Evolutionary conservation across 2,329 filamentous ascomycete genomes (phyloP), one percentile per base, ranked within the genome.

Genomic region (Cladosporium velox): DNA sequence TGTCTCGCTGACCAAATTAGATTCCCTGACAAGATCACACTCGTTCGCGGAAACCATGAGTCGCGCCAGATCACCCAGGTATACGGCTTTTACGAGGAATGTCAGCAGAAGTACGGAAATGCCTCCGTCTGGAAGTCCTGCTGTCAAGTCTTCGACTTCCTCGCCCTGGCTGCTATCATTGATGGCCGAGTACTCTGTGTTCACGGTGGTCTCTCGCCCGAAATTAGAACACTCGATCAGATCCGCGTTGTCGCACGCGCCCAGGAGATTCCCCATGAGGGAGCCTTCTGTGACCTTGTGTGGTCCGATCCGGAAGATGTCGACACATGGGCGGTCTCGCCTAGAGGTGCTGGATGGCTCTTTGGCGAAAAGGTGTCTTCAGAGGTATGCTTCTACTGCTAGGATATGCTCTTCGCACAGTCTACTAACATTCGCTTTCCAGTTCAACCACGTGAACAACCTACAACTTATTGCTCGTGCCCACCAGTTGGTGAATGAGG

Each of bases 71-170:
- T 92, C 72, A 92, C 90, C 15, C 89, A 91, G 75, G 90, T 91
- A 15, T 92, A 92, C 75, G 90, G 90, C 34, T 92, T 92, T 77
- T 91, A 91, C 77, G 90, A 91, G 74, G 90, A 92, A 75, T 92
- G 90, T 74, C 85, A 90, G 71, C 87, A 89, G 71, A 92, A 92
- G 76, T 92, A 92, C 73, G 89, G 89, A 67, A 91, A 91, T 77
- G 89, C 90, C 7, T 90, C 88, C 35, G 90, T 92, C 64, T 92
- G 90, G 90, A 91, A 91, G 78, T 89, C 88, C 61, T 91, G 90
- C 77, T 91, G 89, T 72, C 89, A 91, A 77, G 88, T 92, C 52
- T 92, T 92, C 74, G 90, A 92, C 77, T 92, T 91, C 76, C 86
- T 92, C 70, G 89, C 90, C 21, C 83, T 91, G 66, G 90, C 89